A percentile compares a stretch with the other conserved stretches of the same genome.
phyloP scores from a whole-genome alignment of 805 yeast species.

The Cyberlindnera lachancei region DNA sequence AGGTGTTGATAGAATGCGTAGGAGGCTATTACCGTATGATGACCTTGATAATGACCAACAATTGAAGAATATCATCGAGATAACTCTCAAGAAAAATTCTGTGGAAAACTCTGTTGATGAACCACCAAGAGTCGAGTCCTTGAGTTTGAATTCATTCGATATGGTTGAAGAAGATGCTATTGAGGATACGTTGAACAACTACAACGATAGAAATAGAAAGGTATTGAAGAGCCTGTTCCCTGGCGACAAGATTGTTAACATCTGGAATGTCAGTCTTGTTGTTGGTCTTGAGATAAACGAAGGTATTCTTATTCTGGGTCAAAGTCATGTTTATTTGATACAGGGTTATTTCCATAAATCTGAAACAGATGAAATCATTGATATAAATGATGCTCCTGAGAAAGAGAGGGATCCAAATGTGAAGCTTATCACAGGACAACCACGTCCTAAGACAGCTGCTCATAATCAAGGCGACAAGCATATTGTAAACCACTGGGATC shows the following conservation, averaged over 20 bases:
- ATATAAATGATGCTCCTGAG: conserved; percentile 57
- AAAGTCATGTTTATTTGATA: conserved; percentile 55
- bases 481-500: conserved; percentile 50
- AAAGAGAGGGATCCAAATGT: conserved; percentile 62
- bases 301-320: conserved; percentile 66
- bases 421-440: conserved; percentile 49
- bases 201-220: conserved; percentile 68
- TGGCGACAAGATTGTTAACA: conserved; percentile 62
- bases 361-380: conserved; percentile 48
- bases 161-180: conserved; percentile 34
- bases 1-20: conserved; percentile 61
- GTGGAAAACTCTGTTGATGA: conserved; percentile 5
- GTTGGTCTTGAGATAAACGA: conserved; percentile 73
- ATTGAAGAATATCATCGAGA: conserved; percentile 32
- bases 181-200: conserved; percentile 24
- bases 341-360: conserved; percentile 58
- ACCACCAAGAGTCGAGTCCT: conserved; percentile 14
- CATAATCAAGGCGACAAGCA: conserved; percentile 29
- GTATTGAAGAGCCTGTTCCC: conserved; percentile 60
- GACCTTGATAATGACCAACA: conserved; percentile 38
- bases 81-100: conserved; percentile 28
- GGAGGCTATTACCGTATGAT: conserved; percentile 48
- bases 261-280: conserved; percentile 72
- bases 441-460: conserved; percentile 15
- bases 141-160: conserved; percentile 33